These are phyloP conservation scores for Coemansia sp. DNA, from an alignment of 192 early-diverging fungal genomes.

Conservation along the genomic window DNA sequence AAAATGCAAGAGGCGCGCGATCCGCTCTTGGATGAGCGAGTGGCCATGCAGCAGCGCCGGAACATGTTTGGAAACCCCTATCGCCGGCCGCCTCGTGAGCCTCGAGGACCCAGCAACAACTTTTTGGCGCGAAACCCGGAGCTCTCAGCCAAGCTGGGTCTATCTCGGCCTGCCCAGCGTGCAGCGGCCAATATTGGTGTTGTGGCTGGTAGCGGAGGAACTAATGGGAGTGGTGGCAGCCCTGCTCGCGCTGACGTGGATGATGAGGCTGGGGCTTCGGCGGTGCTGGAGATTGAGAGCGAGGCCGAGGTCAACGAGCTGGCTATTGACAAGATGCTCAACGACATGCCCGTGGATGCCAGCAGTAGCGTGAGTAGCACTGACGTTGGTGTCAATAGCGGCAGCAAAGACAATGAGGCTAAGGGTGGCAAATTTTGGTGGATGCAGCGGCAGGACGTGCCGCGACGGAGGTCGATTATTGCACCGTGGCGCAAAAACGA, in stretches of 20 bases:
- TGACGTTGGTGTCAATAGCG: neutral
- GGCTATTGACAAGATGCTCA: slow-evolving; percentile 51
- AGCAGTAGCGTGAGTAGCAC: neutral
- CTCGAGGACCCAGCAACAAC: slow-evolving; percentile 50
- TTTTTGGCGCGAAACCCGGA: slow-evolving; percentile 45
- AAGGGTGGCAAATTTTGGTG: slow-evolving; percentile 37
- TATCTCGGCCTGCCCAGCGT: slow-evolving; percentile 7
- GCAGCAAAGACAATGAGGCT: slow-evolving; percentile 1
- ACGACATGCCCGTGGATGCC: slow-evolving; percentile 37
- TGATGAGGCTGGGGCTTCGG: slow-evolving; percentile 24
- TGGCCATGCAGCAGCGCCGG: slow-evolving; percentile 51
- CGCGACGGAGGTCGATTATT: slow-evolving; percentile 46
- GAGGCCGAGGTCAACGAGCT: slow-evolving; percentile 55
- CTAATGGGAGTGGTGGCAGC: neutral
- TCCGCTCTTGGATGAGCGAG: slow-evolving; percentile 67
- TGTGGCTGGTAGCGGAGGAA: neutral
- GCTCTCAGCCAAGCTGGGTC: slow-evolving; percentile 40
- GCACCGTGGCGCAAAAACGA: slow-evolving; percentile 53
- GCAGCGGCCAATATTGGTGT: neutral
- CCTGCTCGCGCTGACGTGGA: slow-evolving; percentile 18
- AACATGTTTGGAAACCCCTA: slow-evolving; percentile 81
- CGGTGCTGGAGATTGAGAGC: slow-evolving; percentile 45
- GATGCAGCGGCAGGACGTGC: slow-evolving; percentile 48
- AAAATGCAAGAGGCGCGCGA: slow-evolving; percentile 60
- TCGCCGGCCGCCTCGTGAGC: slow-evolving; percentile 55